phyloP scores from a whole-genome alignment of 495 filamentous ascomycete genomes.

The Trichoderma orchidacearum region DNA sequence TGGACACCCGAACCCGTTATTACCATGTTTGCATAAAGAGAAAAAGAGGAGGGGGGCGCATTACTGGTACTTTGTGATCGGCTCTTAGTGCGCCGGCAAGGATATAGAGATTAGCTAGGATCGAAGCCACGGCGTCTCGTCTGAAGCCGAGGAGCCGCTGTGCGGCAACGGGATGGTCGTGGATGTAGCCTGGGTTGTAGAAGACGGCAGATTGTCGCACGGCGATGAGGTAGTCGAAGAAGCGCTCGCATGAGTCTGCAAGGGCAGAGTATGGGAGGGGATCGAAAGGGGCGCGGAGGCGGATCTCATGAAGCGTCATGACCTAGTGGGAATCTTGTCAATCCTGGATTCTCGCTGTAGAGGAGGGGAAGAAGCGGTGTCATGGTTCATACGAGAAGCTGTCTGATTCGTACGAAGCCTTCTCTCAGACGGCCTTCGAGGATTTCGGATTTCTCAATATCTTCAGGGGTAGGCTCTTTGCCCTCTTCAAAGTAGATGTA shows the following conservation, averaged over 20 bases:
- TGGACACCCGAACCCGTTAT: too few species aligned
- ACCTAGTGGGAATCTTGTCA: conserved; percentile 10
- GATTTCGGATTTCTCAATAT: conserved; percentile 40
- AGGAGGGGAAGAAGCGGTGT: not conserved
- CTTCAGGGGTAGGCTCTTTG: conserved; percentile 30
- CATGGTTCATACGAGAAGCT: conserved; percentile 29
- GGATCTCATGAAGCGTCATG: conserved; percentile 43
- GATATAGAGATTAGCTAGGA: conserved; percentile 44
- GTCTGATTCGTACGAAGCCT: conserved; percentile 42
- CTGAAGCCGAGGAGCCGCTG: conserved; percentile 31
- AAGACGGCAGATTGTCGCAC: conserved; percentile 43
- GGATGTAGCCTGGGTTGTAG: conserved; percentile 35
- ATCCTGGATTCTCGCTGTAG: not conserved
- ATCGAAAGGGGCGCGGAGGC: conserved; percentile 42
- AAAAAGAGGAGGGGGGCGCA: not conserved
- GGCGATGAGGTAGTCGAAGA: conserved; percentile 44
- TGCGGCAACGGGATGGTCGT: conserved; percentile 26
- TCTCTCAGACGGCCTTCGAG: conserved; percentile 43
- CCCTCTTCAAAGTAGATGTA: conserved; percentile 44
- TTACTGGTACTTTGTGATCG: conserved; percentile 33
- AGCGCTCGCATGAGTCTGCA: conserved; percentile 37
- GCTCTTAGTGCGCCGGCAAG: conserved; percentile 38
- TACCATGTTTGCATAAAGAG: conserved; percentile 3
- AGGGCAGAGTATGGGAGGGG: conserved; percentile 40
- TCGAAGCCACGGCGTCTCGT: conserved; percentile 40